Conservation (phyloP, 208 protist genomes). For the Angomonas ambiguus region DNA sequence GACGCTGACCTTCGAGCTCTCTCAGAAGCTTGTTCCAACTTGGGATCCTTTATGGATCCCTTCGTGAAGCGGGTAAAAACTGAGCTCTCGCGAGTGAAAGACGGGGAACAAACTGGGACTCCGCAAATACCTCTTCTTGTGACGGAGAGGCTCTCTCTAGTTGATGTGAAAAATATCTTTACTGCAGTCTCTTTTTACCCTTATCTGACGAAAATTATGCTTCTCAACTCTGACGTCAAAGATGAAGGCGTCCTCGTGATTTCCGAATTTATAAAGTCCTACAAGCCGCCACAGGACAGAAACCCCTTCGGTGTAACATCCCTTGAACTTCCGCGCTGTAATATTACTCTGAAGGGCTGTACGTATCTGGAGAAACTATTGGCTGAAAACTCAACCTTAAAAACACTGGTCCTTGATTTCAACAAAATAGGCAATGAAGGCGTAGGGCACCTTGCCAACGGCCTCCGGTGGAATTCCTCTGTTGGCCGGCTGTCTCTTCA, state of each 20-base stretch:
- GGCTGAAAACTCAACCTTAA: constrained; percentile 64
- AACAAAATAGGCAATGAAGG: constrained; percentile 75
- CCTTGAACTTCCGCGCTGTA: constrained; percentile 72
- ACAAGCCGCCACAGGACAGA: constrained; percentile 56
- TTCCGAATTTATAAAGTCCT: constrained; percentile 67
- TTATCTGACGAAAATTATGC: constrained; percentile 64
- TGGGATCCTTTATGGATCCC: constrained; percentile 49
- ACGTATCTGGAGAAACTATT: constrained; percentile 62
- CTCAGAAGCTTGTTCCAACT: constrained; percentile 37
- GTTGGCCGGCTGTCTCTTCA: constrained; percentile 69
- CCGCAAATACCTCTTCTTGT: constrained; percentile 79
- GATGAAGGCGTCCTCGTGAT: constrained; percentile 82
- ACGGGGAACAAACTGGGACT: constrained; percentile 67
- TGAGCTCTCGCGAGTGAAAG: constrained; percentile 70
- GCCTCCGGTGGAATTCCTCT: constrained; percentile 79
- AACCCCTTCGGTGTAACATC: constrained; percentile 83
- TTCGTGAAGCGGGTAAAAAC: constrained; percentile 69
- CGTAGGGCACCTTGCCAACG: constrained; percentile 48
- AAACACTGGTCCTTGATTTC: constrained; percentile 69
- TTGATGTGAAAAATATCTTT: constrained; percentile 48
- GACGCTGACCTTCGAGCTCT: constrained; percentile 70
- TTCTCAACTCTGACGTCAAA: constrained; percentile 61
- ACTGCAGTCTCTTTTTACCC: constrained; percentile 51
- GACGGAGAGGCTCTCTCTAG: constrained; percentile 35
- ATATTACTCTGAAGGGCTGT: constrained; percentile 59